Evolutionary conservation across 2,329 filamentous ascomycete species (phyloP).

Genomic region (Cylindrodendrum hubeiense): DNA sequence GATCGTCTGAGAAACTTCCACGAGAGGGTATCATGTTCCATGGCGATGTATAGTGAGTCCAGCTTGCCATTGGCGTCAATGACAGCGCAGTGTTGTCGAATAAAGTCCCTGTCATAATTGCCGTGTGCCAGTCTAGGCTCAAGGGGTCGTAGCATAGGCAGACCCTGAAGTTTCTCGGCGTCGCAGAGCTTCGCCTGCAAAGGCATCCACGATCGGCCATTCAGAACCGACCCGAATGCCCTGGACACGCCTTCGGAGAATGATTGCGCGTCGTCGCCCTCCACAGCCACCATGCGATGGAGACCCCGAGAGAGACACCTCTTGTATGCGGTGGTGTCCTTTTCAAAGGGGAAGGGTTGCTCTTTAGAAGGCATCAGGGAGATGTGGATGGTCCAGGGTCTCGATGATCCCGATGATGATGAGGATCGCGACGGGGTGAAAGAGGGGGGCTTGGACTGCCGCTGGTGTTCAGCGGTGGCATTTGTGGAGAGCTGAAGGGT

Average conservation of each 20-base stretch:
- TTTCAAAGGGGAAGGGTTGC: constrained; percentile 71
- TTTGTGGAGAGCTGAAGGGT: constrained; percentile 33
- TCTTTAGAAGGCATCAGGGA: constrained; percentile 67
- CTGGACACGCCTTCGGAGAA: constrained; percentile 62
- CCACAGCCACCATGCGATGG: constrained; percentile 68
- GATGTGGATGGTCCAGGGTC: constrained; percentile 70
- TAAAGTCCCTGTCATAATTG: constrained; percentile 63
- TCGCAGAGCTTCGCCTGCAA: constrained; percentile 71
- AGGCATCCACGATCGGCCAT: constrained; percentile 66
- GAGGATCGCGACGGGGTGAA: constrained; percentile 13
- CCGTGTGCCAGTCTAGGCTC: constrained; percentile 56
- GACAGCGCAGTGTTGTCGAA: constrained; percentile 67
- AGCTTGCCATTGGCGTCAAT: constrained; percentile 66
- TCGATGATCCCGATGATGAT: constrained; percentile 37
- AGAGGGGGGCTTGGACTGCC: constrained; percentile 17
- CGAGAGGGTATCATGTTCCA: constrained; percentile 65
- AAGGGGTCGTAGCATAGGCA: constrained; percentile 70
- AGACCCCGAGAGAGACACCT: constrained; percentile 70
- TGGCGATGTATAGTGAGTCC: constrained; percentile 71
- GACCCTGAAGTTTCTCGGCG: constrained; percentile 64
- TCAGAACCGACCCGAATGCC: constrained; percentile 63
- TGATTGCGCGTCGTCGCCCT: constrained; percentile 61
- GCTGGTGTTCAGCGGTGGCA: constrained; percentile 18
- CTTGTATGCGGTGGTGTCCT: constrained; percentile 72
- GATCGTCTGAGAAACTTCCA: constrained; percentile 66